Conservation (phyloP, 768 basidiomycete species). For the Mycena pura region DNA sequence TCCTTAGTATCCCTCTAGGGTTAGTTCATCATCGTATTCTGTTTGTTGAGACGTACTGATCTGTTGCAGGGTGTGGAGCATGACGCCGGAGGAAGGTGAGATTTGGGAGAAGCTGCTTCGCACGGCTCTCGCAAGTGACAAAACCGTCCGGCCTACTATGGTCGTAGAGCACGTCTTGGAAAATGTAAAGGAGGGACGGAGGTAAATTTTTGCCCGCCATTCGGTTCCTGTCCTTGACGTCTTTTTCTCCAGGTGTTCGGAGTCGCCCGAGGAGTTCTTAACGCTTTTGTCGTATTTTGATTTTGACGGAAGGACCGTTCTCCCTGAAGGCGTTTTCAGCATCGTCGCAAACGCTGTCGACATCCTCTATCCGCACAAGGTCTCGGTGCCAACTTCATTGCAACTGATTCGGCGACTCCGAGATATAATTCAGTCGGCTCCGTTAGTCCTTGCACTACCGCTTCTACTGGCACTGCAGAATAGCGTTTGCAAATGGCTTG, state of each 20-base stretch:
- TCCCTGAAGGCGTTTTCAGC: constrained; percentile 36
- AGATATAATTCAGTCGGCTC: constrained; percentile 37
- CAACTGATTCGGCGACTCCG: constrained; percentile 45
- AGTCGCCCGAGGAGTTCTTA: constrained; percentile 30
- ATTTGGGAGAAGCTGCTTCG: constrained; percentile 50
- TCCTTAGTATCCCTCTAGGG: constrained; percentile 58
- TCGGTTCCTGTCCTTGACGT: not conserved
- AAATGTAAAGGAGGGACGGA: constrained; percentile 28
- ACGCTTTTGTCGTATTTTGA: constrained; percentile 33
- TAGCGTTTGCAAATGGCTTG: constrained; percentile 59
- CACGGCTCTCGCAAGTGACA: constrained; percentile 36
- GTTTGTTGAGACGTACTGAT: constrained; percentile 5
- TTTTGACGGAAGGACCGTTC: constrained; percentile 15
- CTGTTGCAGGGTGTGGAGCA: constrained; percentile 49
- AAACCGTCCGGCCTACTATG: constrained; percentile 20
- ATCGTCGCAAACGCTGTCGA: constrained; percentile 39
- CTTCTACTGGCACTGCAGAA: constrained; percentile 45
- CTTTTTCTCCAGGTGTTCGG: constrained; percentile 27
- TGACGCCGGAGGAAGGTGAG: constrained; percentile 48
- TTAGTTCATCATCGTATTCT: constrained; percentile 32
- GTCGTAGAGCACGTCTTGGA: constrained; percentile 40
- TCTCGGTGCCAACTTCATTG: constrained; percentile 38
- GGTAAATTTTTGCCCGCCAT: not conserved
- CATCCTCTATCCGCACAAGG: constrained; percentile 40
- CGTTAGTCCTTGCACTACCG: constrained; percentile 36